Conservation (phyloP, 1,284 basidiomycete genomes). For the Leccinum holopus region DNA sequence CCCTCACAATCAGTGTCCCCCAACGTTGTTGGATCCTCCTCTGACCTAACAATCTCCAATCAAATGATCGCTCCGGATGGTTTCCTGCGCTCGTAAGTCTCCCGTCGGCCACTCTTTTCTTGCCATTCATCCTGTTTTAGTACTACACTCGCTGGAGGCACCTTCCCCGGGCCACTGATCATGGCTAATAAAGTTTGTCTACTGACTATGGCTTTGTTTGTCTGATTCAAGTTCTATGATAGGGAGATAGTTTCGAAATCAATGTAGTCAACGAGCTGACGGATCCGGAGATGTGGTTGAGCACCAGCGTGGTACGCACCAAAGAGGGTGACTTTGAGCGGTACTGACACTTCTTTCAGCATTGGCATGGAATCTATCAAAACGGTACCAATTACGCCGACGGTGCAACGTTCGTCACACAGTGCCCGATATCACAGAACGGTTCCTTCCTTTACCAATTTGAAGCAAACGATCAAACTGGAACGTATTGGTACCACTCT, state of each 20-base stretch:
- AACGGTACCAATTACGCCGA: background rate
- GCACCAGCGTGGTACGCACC: background rate
- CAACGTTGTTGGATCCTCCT: background rate
- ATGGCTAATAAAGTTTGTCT: background rate
- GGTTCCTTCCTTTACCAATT: background rate
- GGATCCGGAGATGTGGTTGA: background rate
- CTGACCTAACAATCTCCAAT: background rate
- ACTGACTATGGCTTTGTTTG: background rate
- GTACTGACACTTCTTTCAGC: background rate
- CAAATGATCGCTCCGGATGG: background rate
- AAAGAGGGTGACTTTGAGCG: background rate
- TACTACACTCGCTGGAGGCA: background rate
- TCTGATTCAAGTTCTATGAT: background rate
- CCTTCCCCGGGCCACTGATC: background rate
- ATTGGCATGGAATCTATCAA: background rate
- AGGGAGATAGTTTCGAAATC: background rate
- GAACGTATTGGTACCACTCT: background rate
- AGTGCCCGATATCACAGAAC: background rate
- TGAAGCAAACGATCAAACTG: background rate
- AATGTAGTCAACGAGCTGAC: background rate
- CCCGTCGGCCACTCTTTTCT: background rate
- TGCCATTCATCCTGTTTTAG: background rate
- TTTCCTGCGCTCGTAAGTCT: background rate
- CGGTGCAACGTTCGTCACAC: background rate
- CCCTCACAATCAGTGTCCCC: background rate